These are phyloP conservation scores for Tothia fuscella DNA, from an alignment of 2,329 filamentous ascomycete genomes.

Conservation along the genomic window DNA sequence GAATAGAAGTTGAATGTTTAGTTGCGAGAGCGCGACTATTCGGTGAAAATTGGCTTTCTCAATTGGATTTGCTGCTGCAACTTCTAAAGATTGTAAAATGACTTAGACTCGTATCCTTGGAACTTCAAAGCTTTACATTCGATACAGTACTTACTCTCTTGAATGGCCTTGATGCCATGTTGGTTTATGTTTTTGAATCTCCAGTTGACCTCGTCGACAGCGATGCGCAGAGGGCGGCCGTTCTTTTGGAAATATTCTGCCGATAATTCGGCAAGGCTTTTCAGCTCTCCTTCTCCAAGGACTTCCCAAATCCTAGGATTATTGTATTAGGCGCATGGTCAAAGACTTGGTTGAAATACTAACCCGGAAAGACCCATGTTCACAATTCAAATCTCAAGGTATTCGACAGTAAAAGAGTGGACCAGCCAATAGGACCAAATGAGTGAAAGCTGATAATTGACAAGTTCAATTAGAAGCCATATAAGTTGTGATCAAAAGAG, in stretches of 20 bases:
- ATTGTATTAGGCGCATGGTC: no score
- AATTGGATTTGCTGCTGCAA: constrained; percentile 23
- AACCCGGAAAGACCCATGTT: no score
- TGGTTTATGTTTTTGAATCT: constrained; percentile 30
- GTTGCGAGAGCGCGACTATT: constrained; percentile 33
- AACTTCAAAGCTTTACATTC: background rate
- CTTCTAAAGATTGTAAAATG: background rate
- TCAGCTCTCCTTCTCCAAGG: constrained; percentile 24
- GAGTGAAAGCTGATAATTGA: no score
- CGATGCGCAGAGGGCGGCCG: constrained; percentile 27
- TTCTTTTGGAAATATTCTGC: constrained; percentile 24
- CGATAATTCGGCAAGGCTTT: constrained; percentile 26
- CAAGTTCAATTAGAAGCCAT: no score
- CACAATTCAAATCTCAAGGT: no score
- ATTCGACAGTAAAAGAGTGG: no score
- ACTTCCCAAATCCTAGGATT: constrained; percentile 26
- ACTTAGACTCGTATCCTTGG: no score
- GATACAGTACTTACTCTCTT: constrained; percentile 18
- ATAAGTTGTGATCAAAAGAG: no score
- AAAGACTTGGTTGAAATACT: no score
- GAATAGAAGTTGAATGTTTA: constrained; percentile 41
- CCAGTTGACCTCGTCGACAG: constrained; percentile 34
- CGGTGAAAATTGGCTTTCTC: constrained; percentile 31
- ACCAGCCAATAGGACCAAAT: no score
- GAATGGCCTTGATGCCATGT: constrained; percentile 24